Evolutionary conservation across 257 asterid species (phyloP), one percentile per base, ranked within the genome.

Genomic region (Echium plantagineum): DNA sequence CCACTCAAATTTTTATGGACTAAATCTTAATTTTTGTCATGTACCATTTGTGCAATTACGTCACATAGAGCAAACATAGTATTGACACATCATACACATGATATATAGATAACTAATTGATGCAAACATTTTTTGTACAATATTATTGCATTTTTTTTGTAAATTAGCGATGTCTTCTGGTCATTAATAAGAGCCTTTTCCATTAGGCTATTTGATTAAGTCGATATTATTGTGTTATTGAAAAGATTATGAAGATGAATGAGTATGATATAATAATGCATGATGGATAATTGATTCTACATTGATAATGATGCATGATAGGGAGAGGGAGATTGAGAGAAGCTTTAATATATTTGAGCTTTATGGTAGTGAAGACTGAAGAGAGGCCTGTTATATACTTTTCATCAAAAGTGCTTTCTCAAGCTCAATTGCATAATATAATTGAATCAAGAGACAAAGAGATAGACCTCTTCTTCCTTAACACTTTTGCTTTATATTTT

Each of bases 401-500:
- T 72, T 77, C 84, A 65, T 72, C 65, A 61, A 60, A 68, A 63
- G 71, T 68, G 68, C 15, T 65, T 64, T 66, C 62, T 63, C 70
- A 77, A 71, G 56, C 49, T 42, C 13, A 42, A 42, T 13, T 42
- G 49, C 49, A 42, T 42, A 7, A 24, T 8, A 42, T 42, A 7
- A 24, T 8, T 7, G 47, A 4, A 24, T 24, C 9, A 4, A 10
- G 49, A 42, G 49, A 13, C 15, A 42, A 5, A 3, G 17, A 42
- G 8, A 35, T 8, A 35, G 49, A 42, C 4, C 4, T 3, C 16
- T 42, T 42, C 47, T 35, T 35, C 13, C 0, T 71, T 65, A 73
- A 66, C 59, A 69, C 77, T 57, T 81, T 75, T 80, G 73, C 89
- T 77, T 78, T 75, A 65, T 66, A 51, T 64, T 66, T 74, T 77